A percentile compares a stretch with the other conserved stretches of the same genome.
phyloP scores from a whole-genome alignment of 208 protist genomes.

The Blechomonas ayalai region DNA sequence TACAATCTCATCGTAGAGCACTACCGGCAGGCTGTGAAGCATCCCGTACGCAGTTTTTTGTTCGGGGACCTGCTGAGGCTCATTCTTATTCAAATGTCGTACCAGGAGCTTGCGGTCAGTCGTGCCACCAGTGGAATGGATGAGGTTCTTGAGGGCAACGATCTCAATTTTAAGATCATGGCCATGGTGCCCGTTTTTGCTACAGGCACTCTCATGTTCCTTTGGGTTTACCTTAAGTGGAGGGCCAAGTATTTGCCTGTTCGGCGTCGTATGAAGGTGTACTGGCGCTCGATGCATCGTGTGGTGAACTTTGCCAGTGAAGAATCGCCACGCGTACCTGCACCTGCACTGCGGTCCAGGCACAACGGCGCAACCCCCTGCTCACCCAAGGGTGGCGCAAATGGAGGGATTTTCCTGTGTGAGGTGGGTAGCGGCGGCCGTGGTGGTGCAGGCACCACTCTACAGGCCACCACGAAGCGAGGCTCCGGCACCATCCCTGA shows the following conservation, averaged over 20 bases:
- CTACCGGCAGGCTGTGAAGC: conserved; percentile 50
- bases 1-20: conserved; percentile 52
- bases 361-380: no score
- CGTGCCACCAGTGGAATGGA: conserved; percentile 71
- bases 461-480: no score
- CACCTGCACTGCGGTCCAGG: no score
- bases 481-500: no score
- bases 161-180: conserved; percentile 80
- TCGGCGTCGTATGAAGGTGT: conserved; percentile 41
- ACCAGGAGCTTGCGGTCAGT: conserved; percentile 65
- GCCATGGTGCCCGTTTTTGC: conserved; percentile 51
- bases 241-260: conserved; percentile 26
- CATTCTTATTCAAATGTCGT: conserved; percentile 61
- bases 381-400: no score
- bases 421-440: no score
- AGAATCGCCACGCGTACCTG: no score
- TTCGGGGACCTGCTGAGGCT: conserved; percentile 68
- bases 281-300: conserved; percentile 56
- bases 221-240: conserved; percentile 23
- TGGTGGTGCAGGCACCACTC: no score
- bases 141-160: conserved; percentile 71
- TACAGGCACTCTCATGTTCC: conserved; percentile 9
- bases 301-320: conserved; percentile 53
- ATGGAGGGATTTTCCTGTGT: no score
- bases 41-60: conserved; percentile 50